These are phyloP conservation scores for Smallanthus sonchifolius DNA, from an alignment of 129 eudicot genomes.

Conservation along the genomic window DNA sequence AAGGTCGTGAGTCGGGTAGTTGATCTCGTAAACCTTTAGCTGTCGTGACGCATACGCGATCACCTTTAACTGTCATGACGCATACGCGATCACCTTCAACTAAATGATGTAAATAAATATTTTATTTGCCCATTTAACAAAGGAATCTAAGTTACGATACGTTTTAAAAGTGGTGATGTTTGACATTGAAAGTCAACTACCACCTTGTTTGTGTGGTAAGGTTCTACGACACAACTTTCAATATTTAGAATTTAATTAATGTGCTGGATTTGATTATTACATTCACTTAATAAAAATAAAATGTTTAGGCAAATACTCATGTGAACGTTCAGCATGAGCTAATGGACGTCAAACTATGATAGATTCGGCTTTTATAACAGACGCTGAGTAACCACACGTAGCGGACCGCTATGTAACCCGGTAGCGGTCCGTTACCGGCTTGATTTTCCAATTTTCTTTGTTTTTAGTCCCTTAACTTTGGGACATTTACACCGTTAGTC, in stretches of 20 bases:
- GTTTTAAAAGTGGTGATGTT: not conserved
- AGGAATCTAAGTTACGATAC: not conserved
- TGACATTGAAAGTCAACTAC: slow-evolving; percentile 8
- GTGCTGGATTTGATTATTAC: not conserved
- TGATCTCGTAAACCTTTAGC: too few species aligned
- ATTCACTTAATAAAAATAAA: not conserved
- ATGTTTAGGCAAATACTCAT: slow-evolving; percentile 83
- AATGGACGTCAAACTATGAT: slow-evolving; percentile 97
- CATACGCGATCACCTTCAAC: too few species aligned
- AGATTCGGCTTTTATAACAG: slow-evolving; percentile 38
- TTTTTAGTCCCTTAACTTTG: too few species aligned
- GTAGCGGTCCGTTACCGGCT: too few species aligned
- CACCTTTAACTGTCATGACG: too few species aligned
- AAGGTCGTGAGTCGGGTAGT: too few species aligned
- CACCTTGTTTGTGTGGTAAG: slow-evolving; percentile 98
- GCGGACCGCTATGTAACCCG: too few species aligned
- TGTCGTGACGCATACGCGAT: too few species aligned
- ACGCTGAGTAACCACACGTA: too few species aligned
- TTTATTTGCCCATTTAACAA: not conserved
- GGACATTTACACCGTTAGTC: too few species aligned
- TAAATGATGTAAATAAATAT: not conserved
- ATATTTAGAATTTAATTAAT: not conserved
- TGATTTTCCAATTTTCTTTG: too few species aligned
- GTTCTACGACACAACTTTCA: not conserved
- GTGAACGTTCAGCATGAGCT: slow-evolving; percentile 83